Evolutionary conservation across 2,329 filamentous ascomycete genomes (phyloP), one percentile per base, ranked within the genome.

Genomic region (Apiospora marii): DNA sequence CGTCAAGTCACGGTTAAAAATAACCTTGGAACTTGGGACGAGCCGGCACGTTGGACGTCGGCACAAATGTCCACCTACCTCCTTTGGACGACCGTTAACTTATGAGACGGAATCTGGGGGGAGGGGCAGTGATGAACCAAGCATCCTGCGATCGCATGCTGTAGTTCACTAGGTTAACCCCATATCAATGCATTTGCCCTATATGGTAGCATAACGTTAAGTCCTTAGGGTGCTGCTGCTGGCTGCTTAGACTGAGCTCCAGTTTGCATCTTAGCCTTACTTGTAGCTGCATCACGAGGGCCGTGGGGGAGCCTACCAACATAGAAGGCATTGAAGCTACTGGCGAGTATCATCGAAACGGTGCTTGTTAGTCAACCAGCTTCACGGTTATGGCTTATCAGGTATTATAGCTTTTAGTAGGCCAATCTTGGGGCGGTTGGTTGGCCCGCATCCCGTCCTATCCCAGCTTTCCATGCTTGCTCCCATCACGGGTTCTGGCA

Each of bases 1-100:
- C 58, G 58, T 64, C 58, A 64, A 64, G 58, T 41, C 19, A 22
- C 34, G 58, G 58, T 64, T 64, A 64, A 41, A 64, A 64, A 64
- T 64, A 64, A 41, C 58, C 41, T 64, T 34, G 34, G 58, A 64
- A 41, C 58, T 64, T 64, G 58, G 34, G 58, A 64, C 34, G 34
- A 64, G 19, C 34, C 34, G 58, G 41, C 58, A 64, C 34, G 58
- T 64, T 41, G 37, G 22, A 64, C 34, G n/a, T n/a, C n/a, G 58
- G 16, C 37, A n/a, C 53, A 64, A 37, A n/a, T 64, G 22, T 7
- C 58, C 58, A 64, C 58, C 58, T 64, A 41, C 34, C 34, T 41
- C 34, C 34, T 41, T 41, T 64, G 34, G 58, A 64, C 58, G 34
- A 41, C 58, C 34, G 34, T 41, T 41, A 22, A 41, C 34, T 64